Evolutionary conservation across 2,329 filamentous ascomycete genomes (phyloP).

Genomic region (Eutypella sp.): DNA sequence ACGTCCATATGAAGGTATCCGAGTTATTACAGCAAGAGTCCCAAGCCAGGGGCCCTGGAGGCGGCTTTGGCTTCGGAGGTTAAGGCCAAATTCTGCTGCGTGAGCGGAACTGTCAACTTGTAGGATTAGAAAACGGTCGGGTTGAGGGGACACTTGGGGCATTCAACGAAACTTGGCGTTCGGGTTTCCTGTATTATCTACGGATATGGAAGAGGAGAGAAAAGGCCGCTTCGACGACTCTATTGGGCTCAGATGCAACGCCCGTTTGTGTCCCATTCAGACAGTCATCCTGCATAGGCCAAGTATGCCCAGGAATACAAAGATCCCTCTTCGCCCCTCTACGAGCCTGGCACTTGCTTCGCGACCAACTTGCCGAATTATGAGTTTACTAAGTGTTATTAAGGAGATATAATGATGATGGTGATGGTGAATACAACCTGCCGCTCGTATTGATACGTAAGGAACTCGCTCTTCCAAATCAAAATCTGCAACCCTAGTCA

Average conservation of each 20-base stretch:
- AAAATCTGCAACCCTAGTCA: neutral
- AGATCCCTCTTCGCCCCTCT: neutral
- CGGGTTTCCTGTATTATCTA: neutral
- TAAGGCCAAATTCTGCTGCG: conserved; percentile 5
- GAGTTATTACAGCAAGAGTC: conserved; percentile 94
- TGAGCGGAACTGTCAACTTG: too few relatives aligned
- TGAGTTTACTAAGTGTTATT: neutral
- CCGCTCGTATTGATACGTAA: neutral
- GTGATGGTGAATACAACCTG: neutral
- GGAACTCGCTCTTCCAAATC: neutral
- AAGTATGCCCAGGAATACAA: neutral
- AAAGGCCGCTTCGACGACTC: neutral
- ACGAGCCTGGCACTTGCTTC: neutral
- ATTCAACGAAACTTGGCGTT: too few relatives aligned
- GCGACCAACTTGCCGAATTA: neutral
- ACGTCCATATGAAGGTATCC: conserved; percentile 95
- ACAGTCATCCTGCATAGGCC: too few relatives aligned
- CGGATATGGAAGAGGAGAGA: neutral
- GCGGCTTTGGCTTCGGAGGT: conserved; percentile 41
- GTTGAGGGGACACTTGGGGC: too few relatives aligned
- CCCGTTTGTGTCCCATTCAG: neutral
- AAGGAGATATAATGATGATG: neutral
- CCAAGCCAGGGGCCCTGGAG: conserved; percentile 56
- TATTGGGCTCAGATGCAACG: neutral
- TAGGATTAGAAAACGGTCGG: conserved; percentile 4